Conservation (phyloP, 2,329 filamentous ascomycete species). For the Phaeophleospora eucalypticola region DNA sequence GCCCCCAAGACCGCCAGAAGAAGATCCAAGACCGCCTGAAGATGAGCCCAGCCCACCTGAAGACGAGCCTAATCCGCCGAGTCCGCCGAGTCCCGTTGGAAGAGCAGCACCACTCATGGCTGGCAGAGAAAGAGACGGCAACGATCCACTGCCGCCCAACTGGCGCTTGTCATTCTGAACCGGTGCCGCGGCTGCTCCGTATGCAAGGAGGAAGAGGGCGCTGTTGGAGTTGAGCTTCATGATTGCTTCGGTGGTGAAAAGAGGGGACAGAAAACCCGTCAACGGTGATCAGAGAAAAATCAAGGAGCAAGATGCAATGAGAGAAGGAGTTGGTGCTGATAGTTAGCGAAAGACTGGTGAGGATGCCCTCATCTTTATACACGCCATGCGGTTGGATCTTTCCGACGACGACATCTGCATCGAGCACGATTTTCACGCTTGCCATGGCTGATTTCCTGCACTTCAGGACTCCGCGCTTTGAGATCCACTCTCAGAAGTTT, state of each 20-base stretch:
- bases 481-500: no score
- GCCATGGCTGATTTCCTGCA: no score
- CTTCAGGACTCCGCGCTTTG: no score
- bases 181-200: conserved; percentile 13
- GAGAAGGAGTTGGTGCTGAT: background rate
- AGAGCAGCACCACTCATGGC: background rate
- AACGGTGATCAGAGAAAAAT: background rate
- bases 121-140: conserved; percentile 4
- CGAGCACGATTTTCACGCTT: no score
- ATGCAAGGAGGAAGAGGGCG: conserved; percentile 8
- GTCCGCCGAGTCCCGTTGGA: conserved; percentile 1
- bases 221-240: conserved; percentile 11
- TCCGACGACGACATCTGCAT: no score
- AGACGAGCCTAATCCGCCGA: conserved; percentile 7
- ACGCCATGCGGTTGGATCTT: no score
- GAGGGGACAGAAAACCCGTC: background rate
- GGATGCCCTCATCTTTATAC: background rate
- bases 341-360: background rate
- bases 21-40: background rate
- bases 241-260: background rate
- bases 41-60: conserved; percentile 9
- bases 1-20: background rate
- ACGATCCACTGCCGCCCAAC: no score
- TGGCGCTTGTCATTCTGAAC: conserved; percentile 15
- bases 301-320: background rate